Conservation (phyloP, 2,329 filamentous ascomycete species). For the Emmonsiellopsis sp. region DNA sequence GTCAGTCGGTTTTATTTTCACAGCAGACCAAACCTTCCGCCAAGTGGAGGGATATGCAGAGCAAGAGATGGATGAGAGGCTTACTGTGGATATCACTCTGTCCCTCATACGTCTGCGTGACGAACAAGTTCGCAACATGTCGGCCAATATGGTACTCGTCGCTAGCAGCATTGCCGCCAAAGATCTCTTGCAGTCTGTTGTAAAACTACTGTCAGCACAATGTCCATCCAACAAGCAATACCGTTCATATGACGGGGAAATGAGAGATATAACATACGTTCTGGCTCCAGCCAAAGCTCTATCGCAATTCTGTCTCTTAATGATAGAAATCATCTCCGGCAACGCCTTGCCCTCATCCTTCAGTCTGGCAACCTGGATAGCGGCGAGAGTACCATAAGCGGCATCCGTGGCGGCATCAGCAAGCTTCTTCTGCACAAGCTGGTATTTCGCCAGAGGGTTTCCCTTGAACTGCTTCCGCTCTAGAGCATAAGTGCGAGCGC, state of each 20-base stretch:
- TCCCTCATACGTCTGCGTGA: constrained; percentile 96
- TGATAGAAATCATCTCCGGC: constrained; percentile 94
- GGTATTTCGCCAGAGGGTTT: constrained; percentile 90
- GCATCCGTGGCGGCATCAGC: constrained; percentile 87
- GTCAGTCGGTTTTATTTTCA: constrained; percentile 20
- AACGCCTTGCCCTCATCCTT: constrained; percentile 83
- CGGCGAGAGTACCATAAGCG: constrained; percentile 80
- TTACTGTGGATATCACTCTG: constrained; percentile 95
- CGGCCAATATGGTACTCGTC: constrained; percentile 94
- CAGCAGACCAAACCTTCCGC: constrained; percentile 27
- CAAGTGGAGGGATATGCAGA: constrained; percentile 15
- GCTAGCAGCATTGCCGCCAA: constrained; percentile 95
- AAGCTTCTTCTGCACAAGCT: constrained; percentile 95
- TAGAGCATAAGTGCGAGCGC: constrained; percentile 76
- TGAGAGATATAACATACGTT: constrained; percentile 35
- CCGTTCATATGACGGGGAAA: background rate
- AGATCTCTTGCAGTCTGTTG: constrained; percentile 73
- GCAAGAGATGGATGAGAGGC: constrained; percentile 26
- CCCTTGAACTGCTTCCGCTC: constrained; percentile 94
- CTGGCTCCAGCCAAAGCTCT: constrained; percentile 71
- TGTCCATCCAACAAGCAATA: no score
- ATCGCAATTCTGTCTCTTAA: constrained; percentile 97
- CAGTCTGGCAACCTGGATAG: constrained; percentile 79
- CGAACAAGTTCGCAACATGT: constrained; percentile 92
- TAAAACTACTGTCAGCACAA: background rate